Evolutionary conservation across 1,284 basidiomycete species (phyloP).

Genomic region (Naganishia liquefaciens): DNA sequence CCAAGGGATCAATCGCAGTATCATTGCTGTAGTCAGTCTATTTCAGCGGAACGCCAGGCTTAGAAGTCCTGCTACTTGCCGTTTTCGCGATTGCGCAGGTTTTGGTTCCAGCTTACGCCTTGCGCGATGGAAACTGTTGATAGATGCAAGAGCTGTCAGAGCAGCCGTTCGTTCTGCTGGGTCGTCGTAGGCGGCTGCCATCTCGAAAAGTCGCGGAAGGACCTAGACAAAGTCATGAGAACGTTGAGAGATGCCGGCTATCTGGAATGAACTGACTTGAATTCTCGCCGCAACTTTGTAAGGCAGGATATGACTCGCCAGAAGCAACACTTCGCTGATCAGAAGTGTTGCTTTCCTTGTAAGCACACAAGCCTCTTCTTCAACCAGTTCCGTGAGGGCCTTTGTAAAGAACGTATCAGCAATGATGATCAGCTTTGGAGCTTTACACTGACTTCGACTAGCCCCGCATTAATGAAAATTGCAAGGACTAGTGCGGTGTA

Average conservation of each 20-base stretch:
- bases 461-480: constrained; percentile 81
- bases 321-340: constrained; percentile 86
- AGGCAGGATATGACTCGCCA: constrained; percentile 87
- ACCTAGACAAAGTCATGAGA: constrained; percentile 58
- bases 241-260: no score
- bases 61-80: neutral
- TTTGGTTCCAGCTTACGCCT: constrained; percentile 45
- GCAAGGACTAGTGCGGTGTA: constrained; percentile 87
- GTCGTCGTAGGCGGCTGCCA: constrained; percentile 76
- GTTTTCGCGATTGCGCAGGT: constrained; percentile 38
- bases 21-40: constrained; percentile 42
- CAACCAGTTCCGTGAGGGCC: constrained; percentile 80
- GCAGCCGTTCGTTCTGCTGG: constrained; percentile 68
- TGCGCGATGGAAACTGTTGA: constrained; percentile 90
- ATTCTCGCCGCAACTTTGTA: constrained; percentile 76
- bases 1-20: constrained; percentile 80
- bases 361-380: constrained; percentile 66
- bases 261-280: constrained; percentile 60
- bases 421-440: neutral
- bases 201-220: constrained; percentile 79
- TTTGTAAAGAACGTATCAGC: constrained; percentile 46
- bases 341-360: constrained; percentile 85
- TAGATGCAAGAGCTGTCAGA: constrained; percentile 77
- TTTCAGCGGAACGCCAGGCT: neutral
- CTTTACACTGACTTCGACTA: constrained; percentile 70